phyloP scores from a whole-genome alignment of 495 filamentous ascomycete genomes.

The Penicillium atrosanguineum region DNA sequence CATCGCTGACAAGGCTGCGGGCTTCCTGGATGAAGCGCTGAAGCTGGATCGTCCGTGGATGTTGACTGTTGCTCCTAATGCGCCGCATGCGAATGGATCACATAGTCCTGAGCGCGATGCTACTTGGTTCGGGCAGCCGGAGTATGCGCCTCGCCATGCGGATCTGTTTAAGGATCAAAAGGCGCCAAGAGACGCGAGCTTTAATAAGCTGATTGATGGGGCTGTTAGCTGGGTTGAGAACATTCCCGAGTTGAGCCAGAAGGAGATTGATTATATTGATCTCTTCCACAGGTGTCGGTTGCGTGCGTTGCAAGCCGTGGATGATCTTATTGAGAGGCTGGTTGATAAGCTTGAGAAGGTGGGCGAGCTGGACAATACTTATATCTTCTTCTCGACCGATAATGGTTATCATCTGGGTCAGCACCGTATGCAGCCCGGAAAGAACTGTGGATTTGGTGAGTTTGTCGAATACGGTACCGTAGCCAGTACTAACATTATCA shows the following conservation, averaged over 20 bases:
- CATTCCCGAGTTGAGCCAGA: constrained; percentile 45
- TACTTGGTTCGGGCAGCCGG: constrained; percentile 29
- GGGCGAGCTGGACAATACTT: constrained; percentile 62
- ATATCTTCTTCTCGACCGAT: constrained; percentile 64
- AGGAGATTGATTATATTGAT: constrained; percentile 60
- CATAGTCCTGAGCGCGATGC: constrained; percentile 5
- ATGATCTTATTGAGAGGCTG: constrained; percentile 62
- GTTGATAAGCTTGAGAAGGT: constrained; percentile 46
- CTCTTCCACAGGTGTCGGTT: constrained; percentile 60
- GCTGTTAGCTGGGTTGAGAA: constrained; percentile 57
- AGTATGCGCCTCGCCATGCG: constrained; percentile 29
- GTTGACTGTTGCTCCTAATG: constrained; percentile 60
- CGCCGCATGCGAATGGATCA: constrained; percentile 51
- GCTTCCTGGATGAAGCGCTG: constrained; percentile 57
- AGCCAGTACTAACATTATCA: not conserved
- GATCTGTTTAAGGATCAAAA: constrained; percentile 27
- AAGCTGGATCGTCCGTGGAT: constrained; percentile 55
- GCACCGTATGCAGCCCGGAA: constrained; percentile 66
- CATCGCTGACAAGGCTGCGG: constrained; percentile 54
- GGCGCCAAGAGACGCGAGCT: constrained; percentile 29
- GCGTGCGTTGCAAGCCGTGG: constrained; percentile 60
- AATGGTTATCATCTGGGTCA: constrained; percentile 71
- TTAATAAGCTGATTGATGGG: constrained; percentile 39
- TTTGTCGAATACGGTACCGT: constrained; percentile 51
- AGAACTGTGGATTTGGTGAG: constrained; percentile 65